A percentile compares a stretch with the other conserved stretches of the same genome.
These are phyloP conservation scores for Diophrys sp. DNA, from an alignment of 73 alveolate genomes.

Conservation along the genomic window DNA sequence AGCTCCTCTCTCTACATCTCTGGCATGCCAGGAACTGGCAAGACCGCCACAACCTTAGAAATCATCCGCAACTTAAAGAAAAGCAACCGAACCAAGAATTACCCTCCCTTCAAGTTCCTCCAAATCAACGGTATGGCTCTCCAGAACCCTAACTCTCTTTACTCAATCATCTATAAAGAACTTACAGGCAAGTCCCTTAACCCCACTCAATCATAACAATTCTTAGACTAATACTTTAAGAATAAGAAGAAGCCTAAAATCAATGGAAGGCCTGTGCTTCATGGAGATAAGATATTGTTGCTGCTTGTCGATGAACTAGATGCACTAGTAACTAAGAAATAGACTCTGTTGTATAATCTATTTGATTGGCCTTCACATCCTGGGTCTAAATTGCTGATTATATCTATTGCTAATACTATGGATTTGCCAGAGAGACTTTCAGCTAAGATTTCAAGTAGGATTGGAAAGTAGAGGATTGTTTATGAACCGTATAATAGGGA, in stretches of 20 bases:
- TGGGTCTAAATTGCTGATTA: constrained; percentile 66
- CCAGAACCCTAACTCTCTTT: constrained; percentile 12
- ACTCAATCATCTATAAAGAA: constrained; percentile 23
- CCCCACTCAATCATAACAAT: constrained; percentile 14
- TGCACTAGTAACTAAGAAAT: constrained; percentile 63
- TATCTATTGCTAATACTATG: constrained; percentile 81
- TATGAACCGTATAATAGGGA: constrained; percentile 76
- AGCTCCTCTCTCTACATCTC: constrained; percentile 71
- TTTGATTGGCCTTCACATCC: constrained; percentile 75
- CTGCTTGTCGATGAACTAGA: constrained; percentile 75
- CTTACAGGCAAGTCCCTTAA: constrained; percentile 12
- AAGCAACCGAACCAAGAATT: constrained; percentile 8
- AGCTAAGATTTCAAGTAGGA: constrained; percentile 70
- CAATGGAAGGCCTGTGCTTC: background rate
- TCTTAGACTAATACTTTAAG: constrained; percentile 8
- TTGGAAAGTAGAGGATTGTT: constrained; percentile 78
- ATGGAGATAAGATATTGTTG: constrained; percentile 16
- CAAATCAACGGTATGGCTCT: constrained; percentile 58
- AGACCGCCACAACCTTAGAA: constrained; percentile 82
- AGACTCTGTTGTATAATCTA: constrained; percentile 61
- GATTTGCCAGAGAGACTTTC: constrained; percentile 77
- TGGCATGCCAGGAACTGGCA: constrained; percentile 97
- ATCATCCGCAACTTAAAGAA: constrained; percentile 48
- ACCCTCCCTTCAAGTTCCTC: constrained; percentile 27
- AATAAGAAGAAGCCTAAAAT: constrained; percentile 9